Evolutionary conservation across 2,329 filamentous ascomycete species (phyloP).

Genomic region (Colletotrichum incanum): DNA sequence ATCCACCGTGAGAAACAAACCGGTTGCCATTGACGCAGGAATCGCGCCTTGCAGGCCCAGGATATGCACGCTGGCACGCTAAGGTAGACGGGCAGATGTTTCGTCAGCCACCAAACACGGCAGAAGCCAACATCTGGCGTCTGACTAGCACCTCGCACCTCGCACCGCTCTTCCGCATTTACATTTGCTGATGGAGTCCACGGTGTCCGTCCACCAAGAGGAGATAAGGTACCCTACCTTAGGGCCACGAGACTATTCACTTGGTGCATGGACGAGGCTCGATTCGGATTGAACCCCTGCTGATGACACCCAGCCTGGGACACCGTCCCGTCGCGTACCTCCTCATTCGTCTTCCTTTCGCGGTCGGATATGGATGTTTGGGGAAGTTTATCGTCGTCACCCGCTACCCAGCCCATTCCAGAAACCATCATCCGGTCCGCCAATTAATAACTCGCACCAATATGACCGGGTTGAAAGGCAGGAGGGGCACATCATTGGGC

Average conservation of each 20-base stretch:
- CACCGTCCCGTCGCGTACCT: slow-evolving; percentile 9
- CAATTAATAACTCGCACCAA: slow-evolving; percentile 6
- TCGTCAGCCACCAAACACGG: slow-evolving; percentile 39
- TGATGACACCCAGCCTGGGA: slow-evolving; percentile 22
- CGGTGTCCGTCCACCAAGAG: slow-evolving; percentile 8
- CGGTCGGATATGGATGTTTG: slow-evolving; percentile 13
- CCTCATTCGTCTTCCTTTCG: slow-evolving; percentile 1
- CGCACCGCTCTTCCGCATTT: slow-evolving; percentile 4
- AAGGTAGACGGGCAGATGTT: slow-evolving; percentile 23
- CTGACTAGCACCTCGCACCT: too few relatives aligned
- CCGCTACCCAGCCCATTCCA: slow-evolving; percentile 11
- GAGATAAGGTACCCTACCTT: slow-evolving; percentile 39
- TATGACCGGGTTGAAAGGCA: neutral
- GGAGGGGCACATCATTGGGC: slow-evolving; percentile 1
- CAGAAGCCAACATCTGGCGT: neutral
- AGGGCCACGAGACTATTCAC: slow-evolving; percentile 36
- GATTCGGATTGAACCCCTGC: slow-evolving; percentile 37
- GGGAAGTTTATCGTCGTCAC: slow-evolving; percentile 13
- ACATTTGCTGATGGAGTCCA: slow-evolving; percentile 4
- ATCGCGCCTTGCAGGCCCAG: slow-evolving; percentile 21
- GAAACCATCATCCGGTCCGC: neutral
- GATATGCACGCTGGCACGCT: slow-evolving; percentile 10
- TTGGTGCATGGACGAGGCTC: slow-evolving; percentile 40
- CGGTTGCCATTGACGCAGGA: slow-evolving; percentile 23
- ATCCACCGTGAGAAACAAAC: slow-evolving; percentile 20